These are phyloP conservation scores for Orbilia brochopaga DNA, from an alignment of 2,329 filamentous ascomycete genomes.

Conservation along the genomic window DNA sequence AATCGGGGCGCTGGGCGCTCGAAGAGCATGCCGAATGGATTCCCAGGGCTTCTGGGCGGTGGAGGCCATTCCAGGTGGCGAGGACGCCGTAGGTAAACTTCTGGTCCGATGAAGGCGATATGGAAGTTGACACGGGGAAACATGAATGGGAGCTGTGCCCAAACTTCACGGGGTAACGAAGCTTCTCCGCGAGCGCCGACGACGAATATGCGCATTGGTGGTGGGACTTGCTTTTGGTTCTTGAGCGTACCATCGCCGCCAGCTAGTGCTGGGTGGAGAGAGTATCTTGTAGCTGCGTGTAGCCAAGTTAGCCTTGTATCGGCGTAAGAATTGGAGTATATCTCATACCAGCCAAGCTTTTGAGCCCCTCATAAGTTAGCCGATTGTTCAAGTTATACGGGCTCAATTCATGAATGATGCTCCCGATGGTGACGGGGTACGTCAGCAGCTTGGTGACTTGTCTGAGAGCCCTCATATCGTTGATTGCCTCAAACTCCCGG, in stretches of 20 bases:
- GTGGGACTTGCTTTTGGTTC: constrained; percentile 77
- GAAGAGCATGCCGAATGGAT: constrained; percentile 91
- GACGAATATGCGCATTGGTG: constrained; percentile 88
- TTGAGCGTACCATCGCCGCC: constrained; percentile 60
- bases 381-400: constrained; percentile 82
- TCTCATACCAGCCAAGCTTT: constrained; percentile 84
- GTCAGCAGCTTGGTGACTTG: constrained; percentile 92
- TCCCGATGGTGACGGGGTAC: constrained; percentile 89
- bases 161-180: constrained; percentile 88
- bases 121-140: constrained; percentile 93
- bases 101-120: constrained; percentile 91
- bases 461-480: constrained; percentile 86
- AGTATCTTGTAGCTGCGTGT: constrained; percentile 80
- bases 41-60: constrained; percentile 79
- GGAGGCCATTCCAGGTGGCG: constrained; percentile 78
- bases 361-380: constrained; percentile 84
- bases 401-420: constrained; percentile 89
- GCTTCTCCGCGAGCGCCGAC: constrained; percentile 97
- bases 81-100: constrained; percentile 93
- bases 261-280: constrained; percentile 81
- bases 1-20: constrained; percentile 85
- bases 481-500: constrained; percentile 85
- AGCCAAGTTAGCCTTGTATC: constrained; percentile 22
- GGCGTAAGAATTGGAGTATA: constrained; percentile 22
- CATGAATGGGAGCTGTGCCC: constrained; percentile 91